These are phyloP conservation scores for Talaromyces sp. DNA, from an alignment of 2,329 filamentous ascomycete genomes.

Conservation along the genomic window DNA sequence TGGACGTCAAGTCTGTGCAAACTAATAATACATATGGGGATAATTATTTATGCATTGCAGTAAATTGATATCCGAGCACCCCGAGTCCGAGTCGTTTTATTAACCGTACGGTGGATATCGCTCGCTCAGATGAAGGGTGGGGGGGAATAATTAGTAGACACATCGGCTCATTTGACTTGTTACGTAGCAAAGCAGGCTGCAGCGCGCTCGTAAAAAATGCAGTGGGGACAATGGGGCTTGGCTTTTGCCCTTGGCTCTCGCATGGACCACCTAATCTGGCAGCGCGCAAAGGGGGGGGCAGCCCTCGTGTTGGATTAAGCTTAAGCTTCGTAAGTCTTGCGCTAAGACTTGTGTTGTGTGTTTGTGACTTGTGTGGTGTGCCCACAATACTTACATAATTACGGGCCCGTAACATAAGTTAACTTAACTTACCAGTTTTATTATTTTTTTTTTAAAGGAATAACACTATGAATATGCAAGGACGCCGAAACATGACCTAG, in stretches of 20 bases:
- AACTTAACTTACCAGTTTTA: too few species aligned
- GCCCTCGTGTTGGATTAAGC: constrained; percentile 41
- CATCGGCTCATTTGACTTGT: background rate
- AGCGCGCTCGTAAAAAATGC: background rate
- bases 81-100: background rate
- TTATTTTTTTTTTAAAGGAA: too few species aligned
- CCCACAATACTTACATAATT: background rate
- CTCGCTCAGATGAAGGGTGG: too few species aligned
- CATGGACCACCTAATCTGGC: constrained; percentile 5
- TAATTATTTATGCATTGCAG: background rate
- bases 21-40: too few species aligned
- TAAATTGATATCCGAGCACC: background rate
- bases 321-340: constrained; percentile 35
- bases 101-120: background rate
- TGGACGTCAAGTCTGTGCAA: too few species aligned
- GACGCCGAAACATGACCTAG: background rate
- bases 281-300: background rate
- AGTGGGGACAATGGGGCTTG: background rate
- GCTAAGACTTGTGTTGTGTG: constrained; percentile 19
- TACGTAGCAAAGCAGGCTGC: background rate
- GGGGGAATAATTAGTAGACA: too few species aligned
- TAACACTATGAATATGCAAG: too few species aligned
- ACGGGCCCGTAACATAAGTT: background rate
- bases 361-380: too few species aligned
- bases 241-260: background rate